Evolutionary conservation across 2,329 filamentous ascomycete species (phyloP), one percentile per base, ranked within the genome.

Genomic region (Fusarium sambucinum): DNA sequence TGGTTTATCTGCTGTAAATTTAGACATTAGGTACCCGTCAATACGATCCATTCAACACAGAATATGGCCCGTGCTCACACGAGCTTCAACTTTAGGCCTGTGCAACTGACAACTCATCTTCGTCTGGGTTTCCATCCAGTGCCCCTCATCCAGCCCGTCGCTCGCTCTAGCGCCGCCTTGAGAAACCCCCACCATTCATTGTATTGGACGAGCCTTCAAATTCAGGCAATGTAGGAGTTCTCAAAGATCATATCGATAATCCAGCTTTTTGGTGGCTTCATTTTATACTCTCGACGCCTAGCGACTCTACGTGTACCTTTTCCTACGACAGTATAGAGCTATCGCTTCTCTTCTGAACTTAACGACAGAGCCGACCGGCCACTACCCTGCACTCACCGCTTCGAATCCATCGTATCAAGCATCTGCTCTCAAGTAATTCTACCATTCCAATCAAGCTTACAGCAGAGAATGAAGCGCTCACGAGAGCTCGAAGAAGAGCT

Each of bases 381-480:
- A 37, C 54, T 69, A 58, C 59, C 61, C 58, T 66, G 64, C 51
- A 66, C 58, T 70, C 72, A 74, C 63, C 71, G 69, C 70, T 67
- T 58, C 33, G 38, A 51, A 45, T 45, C 51, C 40, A 64, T 53
- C 13, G 17, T 27, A 23, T 38, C 48, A 57, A 47, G 50, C 46
- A 53, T 55, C 59, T 66, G 52, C 55, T 74, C 50, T 50, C 51
- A 70, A 72, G 70, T 75, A 74, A 70, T 71, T 75, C 67, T 60
- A 69, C 68, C 66, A 52, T 53, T 70, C 70, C 71, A 72, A 63
- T 53, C 63, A 68, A 75, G 68, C 73, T 76, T 73, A 75, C 74
- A 65, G 59, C 71, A 71, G 62, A 80, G 77, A 76, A 89, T 89
- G 87, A 89, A 89, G 83, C 87, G 87, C 81, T 85, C 85, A 85